A percentile compares a stretch with the other conserved stretches of the same genome.
These are phyloP conservation scores for Suhomyces kilbournensis DNA, from an alignment of 805 yeast species.

Conservation along the genomic window DNA sequence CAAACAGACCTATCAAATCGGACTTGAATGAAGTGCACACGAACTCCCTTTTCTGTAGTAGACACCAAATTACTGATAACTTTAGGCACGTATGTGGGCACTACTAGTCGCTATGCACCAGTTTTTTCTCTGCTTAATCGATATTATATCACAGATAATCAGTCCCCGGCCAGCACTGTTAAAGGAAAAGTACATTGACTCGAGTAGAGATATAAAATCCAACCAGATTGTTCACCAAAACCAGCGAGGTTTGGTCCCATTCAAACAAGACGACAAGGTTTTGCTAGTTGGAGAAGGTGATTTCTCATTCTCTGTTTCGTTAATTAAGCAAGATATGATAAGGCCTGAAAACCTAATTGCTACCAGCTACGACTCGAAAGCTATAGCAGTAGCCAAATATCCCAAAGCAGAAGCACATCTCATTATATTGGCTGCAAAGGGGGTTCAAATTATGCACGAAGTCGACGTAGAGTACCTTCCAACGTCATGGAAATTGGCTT, in stretches of 20 bases:
- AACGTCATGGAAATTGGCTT: slow-evolving; percentile 46
- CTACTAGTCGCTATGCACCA: neutral
- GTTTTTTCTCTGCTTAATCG: neutral
- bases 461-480: slow-evolving; percentile 71
- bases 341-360: slow-evolving; percentile 58
- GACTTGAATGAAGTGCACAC: too few relatives aligned
- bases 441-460: slow-evolving; percentile 48
- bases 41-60: too few relatives aligned
- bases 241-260: slow-evolving; percentile 57
- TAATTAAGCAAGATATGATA: slow-evolving; percentile 49
- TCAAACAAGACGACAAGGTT: slow-evolving; percentile 49
- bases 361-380: slow-evolving; percentile 68
- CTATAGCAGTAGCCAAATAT: slow-evolving; percentile 61
- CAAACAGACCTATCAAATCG: too few relatives aligned
- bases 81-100: neutral
- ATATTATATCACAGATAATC: slow-evolving; percentile 7
- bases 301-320: slow-evolving; percentile 72
- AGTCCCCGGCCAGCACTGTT: slow-evolving; percentile 17
- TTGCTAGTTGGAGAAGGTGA: slow-evolving; percentile 96
- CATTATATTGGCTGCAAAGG: slow-evolving; percentile 30
- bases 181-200: slow-evolving; percentile 27
- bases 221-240: slow-evolving; percentile 10
- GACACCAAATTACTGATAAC: neutral
- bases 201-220: too few relatives aligned
- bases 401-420: slow-evolving; percentile 52